phyloP scores from a whole-genome alignment of 495 filamentous ascomycete species.

The Talaromyces adpressus region DNA sequence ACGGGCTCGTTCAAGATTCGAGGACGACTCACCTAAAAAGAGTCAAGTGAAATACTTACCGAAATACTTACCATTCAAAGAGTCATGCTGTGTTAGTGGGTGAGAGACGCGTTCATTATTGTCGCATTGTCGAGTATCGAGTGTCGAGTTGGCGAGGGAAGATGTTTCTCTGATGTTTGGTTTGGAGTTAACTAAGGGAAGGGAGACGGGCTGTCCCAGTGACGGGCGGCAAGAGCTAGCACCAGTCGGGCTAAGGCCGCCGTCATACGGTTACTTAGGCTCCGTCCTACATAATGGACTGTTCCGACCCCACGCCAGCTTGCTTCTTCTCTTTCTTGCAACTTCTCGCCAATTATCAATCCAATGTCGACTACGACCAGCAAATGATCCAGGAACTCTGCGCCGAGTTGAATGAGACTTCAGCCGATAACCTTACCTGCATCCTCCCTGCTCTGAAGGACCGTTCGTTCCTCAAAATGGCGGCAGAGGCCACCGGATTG shows the following conservation, averaged over 20 bases:
- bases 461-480: slow-evolving; percentile 31
- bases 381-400: slow-evolving; percentile 7
- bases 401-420: slow-evolving; percentile 1
- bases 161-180: background rate
- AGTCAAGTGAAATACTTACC: background rate
- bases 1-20: background rate
- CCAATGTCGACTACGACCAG: background rate
- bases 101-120: background rate
- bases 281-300: background rate
- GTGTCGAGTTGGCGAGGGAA: background rate
- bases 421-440: slow-evolving; percentile 5
- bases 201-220: background rate
- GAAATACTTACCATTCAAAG: background rate
- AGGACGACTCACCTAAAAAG: background rate
- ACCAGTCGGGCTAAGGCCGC: background rate
- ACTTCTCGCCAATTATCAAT: background rate
- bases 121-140: background rate
- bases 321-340: background rate
- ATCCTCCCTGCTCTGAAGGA: background rate
- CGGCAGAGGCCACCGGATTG: slow-evolving; percentile 41
- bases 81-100: background rate
- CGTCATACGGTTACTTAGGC: background rate
- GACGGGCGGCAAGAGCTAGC: background rate
- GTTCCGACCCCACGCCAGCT: background rate
- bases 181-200: too few relatives aligned